Conservation (phyloP, 805 yeast genomes). For the Metschnikowia hibisci region DNA sequence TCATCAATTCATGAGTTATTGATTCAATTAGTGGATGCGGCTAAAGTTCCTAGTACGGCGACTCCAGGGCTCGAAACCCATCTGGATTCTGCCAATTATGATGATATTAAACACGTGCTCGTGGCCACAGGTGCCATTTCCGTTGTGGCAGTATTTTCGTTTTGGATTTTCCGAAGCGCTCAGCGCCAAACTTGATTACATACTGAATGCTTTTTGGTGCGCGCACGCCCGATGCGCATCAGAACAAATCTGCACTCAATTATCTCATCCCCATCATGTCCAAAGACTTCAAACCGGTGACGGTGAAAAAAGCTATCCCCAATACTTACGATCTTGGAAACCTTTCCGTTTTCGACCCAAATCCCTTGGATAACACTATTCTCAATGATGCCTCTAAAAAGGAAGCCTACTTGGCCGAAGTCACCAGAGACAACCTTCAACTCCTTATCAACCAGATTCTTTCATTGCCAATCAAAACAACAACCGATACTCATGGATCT, state of each 20-base stretch:
- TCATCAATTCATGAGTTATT: slow-evolving; percentile 81
- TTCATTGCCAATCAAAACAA: slow-evolving; percentile 83
- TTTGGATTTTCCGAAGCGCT: slow-evolving; percentile 55
- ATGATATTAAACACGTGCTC: slow-evolving; percentile 48
- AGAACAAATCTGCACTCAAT: neutral
- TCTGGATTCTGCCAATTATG: slow-evolving; percentile 54
- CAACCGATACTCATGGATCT: slow-evolving; percentile 65
- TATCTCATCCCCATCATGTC: slow-evolving; percentile 16
- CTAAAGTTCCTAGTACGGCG: slow-evolving; percentile 68
- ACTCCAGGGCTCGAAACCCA: slow-evolving; percentile 69
- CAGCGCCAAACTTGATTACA: slow-evolving; percentile 12
- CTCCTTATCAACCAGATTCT: slow-evolving; percentile 84
- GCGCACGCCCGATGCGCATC: slow-evolving; percentile 19
- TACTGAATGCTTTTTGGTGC: too few species aligned
- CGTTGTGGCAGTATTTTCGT: slow-evolving; percentile 56
- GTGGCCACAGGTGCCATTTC: slow-evolving; percentile 70
- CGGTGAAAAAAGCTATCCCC: slow-evolving; percentile 90
- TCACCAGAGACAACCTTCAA: slow-evolving; percentile 91
- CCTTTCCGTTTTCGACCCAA: slow-evolving; percentile 83
- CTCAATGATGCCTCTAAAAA: slow-evolving; percentile 52
- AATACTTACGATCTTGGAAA: slow-evolving; percentile 87
- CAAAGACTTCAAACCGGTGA: slow-evolving; percentile 56
- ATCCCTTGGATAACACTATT: slow-evolving; percentile 67
- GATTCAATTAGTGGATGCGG: slow-evolving; percentile 84
- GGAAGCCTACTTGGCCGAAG: slow-evolving; percentile 59